These are phyloP conservation scores for Leccinum insolens DNA, from an alignment of 1,284 basidiomycete species.

Conservation along the genomic window DNA sequence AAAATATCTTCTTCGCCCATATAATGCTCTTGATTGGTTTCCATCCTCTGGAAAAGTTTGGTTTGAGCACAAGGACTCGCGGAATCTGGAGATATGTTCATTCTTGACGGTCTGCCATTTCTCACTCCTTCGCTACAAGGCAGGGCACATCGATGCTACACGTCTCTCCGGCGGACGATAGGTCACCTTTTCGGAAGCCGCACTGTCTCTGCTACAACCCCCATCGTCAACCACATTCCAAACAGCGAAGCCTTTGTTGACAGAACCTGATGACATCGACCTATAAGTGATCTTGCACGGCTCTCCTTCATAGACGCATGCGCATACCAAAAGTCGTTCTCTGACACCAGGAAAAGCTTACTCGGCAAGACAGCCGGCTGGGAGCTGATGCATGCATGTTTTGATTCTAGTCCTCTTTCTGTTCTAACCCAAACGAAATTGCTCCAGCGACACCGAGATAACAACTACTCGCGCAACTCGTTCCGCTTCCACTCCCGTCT, in stretches of 20 bases:
- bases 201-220: constrained; percentile 18
- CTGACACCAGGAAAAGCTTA: constrained; percentile 58
- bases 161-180: constrained; percentile 10
- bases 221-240: constrained; percentile 68
- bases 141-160: constrained; percentile 15
- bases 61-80: constrained; percentile 3
- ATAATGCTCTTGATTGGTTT: constrained; percentile 19
- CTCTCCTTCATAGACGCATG: constrained; percentile 67
- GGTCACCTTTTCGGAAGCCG: constrained; percentile 7
- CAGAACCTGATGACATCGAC: constrained; percentile 67
- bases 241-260: constrained; percentile 64
- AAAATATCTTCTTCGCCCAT: too few species aligned
- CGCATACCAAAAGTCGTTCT: constrained; percentile 70
- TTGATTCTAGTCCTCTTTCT: too few species aligned
- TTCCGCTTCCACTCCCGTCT: too few species aligned
- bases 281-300: constrained; percentile 67
- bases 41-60: constrained; percentile 14
- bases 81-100: constrained; percentile 2
- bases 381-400: constrained; percentile 61
- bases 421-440: too few species aligned
- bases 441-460: too few species aligned
- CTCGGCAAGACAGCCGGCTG: constrained; percentile 65
- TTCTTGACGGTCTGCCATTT: background rate
- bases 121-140: background rate
- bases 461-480: too few species aligned